These are phyloP conservation scores for Aspergillus udagawae DNA, from an alignment of 2,329 filamentous ascomycete genomes.

Conservation along the genomic window DNA sequence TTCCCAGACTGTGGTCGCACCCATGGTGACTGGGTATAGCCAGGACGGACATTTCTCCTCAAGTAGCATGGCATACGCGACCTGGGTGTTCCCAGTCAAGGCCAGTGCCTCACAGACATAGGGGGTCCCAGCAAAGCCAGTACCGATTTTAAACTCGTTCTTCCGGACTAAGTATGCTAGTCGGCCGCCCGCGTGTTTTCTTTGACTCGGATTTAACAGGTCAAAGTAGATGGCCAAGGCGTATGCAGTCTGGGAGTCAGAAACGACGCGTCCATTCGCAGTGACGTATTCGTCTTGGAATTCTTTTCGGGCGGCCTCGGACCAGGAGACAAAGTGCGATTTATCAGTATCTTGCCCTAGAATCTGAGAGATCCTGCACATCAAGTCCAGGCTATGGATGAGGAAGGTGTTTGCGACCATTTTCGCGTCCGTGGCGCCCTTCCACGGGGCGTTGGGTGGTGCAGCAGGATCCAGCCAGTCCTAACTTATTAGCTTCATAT, in stretches of 20 bases:
- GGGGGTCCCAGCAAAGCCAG: constrained; percentile 27
- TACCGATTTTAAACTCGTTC: constrained; percentile 25
- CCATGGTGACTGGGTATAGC: constrained; percentile 41
- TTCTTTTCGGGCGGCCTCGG: neutral
- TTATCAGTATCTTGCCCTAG: constrained; percentile 11
- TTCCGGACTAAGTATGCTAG: constrained; percentile 2
- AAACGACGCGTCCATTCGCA: constrained; percentile 18
- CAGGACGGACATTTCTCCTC: constrained; percentile 27
- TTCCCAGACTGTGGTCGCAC: constrained; percentile 44
- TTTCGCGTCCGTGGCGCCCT: constrained; percentile 23
- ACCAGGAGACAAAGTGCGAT: constrained; percentile 6
- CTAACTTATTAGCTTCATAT: too few species aligned
- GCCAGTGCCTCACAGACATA: too few species aligned
- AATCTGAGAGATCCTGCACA: constrained; percentile 21
- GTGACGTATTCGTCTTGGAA: constrained; percentile 28
- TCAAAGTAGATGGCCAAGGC: constrained; percentile 27
- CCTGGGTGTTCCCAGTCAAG: too few species aligned
- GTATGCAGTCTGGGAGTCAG: constrained; percentile 28
- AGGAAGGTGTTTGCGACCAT: constrained; percentile 34
- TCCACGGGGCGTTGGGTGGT: constrained; percentile 26
- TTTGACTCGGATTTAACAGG: constrained; percentile 12
- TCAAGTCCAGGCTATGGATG: constrained; percentile 26
- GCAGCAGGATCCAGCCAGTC: constrained; percentile 39
- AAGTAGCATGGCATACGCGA: too few species aligned
- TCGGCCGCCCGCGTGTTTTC: neutral